phyloP scores from a whole-genome alignment of 2,329 filamentous ascomycete species.

The Fusarium continuum region DNA sequence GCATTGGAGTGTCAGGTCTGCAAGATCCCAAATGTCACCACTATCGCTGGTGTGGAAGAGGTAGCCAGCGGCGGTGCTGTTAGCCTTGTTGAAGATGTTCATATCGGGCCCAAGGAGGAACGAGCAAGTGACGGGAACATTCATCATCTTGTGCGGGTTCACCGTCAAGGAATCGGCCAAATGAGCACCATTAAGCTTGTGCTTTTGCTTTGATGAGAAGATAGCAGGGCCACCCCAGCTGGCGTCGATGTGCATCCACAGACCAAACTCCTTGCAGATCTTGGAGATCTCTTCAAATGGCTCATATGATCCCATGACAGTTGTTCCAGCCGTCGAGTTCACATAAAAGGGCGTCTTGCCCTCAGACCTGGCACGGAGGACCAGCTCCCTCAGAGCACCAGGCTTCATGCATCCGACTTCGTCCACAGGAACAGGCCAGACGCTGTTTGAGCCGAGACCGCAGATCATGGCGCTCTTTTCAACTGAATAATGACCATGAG shows the following conservation, averaged over 20 bases:
- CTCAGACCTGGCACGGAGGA: constrained; percentile 68
- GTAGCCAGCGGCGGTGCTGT: constrained; percentile 88
- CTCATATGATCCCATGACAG: constrained; percentile 89
- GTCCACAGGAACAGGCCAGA: constrained; percentile 81
- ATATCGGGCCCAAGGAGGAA: constrained; percentile 86
- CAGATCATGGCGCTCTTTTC: constrained; percentile 94
- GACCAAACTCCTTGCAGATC: constrained; percentile 74
- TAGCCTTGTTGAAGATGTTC: constrained; percentile 79
- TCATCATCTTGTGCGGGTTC: constrained; percentile 98
- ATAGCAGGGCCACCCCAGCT: constrained; percentile 88
- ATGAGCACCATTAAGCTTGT: constrained; percentile 74
- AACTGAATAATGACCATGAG: constrained; percentile 92
- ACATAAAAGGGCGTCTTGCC: constrained; percentile 91
- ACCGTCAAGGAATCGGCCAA: constrained; percentile 84
- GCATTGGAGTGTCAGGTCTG: constrained; percentile 92
- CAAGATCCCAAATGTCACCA: constrained; percentile 82
- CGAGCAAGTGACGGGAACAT: constrained; percentile 87
- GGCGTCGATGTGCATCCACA: constrained; percentile 95
- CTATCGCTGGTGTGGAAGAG: constrained; percentile 72
- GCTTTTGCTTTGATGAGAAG: constrained; percentile 72
- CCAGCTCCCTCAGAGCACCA: constrained; percentile 67
- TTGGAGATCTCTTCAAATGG: constrained; percentile 75
- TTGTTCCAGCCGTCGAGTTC: constrained; percentile 94
- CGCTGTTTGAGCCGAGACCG: constrained; percentile 79
- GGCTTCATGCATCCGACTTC: constrained; percentile 75